Base-by-base conservation (phyloP, 2,329 filamentous ascomycete species). In the Drechslerella coelobrocha region DNA sequence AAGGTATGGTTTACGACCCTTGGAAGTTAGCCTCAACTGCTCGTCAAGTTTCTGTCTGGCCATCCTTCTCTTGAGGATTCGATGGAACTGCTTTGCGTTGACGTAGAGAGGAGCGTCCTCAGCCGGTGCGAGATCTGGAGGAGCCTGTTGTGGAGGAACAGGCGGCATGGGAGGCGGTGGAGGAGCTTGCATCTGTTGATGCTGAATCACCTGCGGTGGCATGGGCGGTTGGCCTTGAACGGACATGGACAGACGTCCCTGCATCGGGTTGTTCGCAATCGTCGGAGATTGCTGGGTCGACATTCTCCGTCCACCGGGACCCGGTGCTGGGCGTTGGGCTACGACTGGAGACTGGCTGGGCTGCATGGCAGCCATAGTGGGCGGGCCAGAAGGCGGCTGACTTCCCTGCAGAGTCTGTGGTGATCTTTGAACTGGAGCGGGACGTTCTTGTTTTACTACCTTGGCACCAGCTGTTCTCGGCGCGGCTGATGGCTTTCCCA, bases 41-140 rank as follows among this genome's bases (percentile, higher is more conserved):
- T 99, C 94, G 79, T 99, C 94, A 14, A 99, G 83, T 78, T 91
- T 91, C 79, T 97, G 94, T 31, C 94, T 86, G 5, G 94, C 94
- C 73, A 97, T 91, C 68, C 94, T 86, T 65, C 94, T 86, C 83
- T 99, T 97, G 60, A 99, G 81, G 52, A 99, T 99, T 24, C 94
- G 89, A 78, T 99, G 94, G 75, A 99, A 99, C 77, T 99, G 94
- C 79, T 99, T 99, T 3, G 94, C 94, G 76, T 99, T 99, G 77
- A 99, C 94, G 76, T 99, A 99, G 0, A 99, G 82, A 0, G 94
- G 94, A 0, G 93, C 93, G 78, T 99, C 94, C 78, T 97, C 94
- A 2, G 88, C 87, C 12, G 85, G 84, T 12, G 84, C 83, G 2
- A 94, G 86, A 78, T 97, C 92, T 6, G 91, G 90, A 0, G 91